Percentiles rank a stretch among this genome's conserved stretches.
Conservation (phyloP, 768 basidiomycete species). For the Suillus lakei region DNA sequence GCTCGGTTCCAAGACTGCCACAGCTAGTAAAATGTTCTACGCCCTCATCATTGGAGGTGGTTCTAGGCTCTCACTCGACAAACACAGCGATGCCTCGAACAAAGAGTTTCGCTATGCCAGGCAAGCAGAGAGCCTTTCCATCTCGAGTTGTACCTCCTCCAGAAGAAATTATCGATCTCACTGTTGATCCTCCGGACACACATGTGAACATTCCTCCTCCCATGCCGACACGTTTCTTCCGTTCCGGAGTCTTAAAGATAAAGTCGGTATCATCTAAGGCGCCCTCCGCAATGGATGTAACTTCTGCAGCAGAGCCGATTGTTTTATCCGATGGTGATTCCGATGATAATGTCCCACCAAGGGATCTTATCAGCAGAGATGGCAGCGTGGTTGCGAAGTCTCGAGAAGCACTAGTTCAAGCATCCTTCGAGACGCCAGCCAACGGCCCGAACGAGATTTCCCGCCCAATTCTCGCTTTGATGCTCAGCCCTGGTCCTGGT, state of each 20-base stretch:
- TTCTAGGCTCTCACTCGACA: not conserved
- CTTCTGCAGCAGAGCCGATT: not conserved
- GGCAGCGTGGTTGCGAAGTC: not conserved
- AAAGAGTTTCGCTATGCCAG: not conserved
- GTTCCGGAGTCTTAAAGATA: slow-evolving; percentile 29
- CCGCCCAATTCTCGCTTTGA: not conserved
- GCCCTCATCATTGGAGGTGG: not conserved
- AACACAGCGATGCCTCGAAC: not conserved
- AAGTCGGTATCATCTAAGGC: slow-evolving; percentile 7
- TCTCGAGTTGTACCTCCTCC: not conserved
- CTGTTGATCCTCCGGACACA: slow-evolving; percentile 8
- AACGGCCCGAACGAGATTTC: not conserved
- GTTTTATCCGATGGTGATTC: not conserved
- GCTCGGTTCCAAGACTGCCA: not conserved
- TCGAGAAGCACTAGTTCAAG: not conserved
- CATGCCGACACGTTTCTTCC: slow-evolving; percentile 25
- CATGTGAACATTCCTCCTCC: slow-evolving; percentile 13
- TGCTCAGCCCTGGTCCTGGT: slow-evolving; percentile 2
- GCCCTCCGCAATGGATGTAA: not conserved
- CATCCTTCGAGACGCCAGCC: not conserved
- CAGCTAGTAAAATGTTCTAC: not conserved
- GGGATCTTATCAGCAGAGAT: not conserved
- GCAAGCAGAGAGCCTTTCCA: not conserved
- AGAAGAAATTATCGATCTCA: slow-evolving; percentile 16
- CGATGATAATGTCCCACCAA: not conserved